Base-by-base conservation (phyloP, 495 filamentous ascomycete genomes). In the Ramalina peruviana region DNA sequence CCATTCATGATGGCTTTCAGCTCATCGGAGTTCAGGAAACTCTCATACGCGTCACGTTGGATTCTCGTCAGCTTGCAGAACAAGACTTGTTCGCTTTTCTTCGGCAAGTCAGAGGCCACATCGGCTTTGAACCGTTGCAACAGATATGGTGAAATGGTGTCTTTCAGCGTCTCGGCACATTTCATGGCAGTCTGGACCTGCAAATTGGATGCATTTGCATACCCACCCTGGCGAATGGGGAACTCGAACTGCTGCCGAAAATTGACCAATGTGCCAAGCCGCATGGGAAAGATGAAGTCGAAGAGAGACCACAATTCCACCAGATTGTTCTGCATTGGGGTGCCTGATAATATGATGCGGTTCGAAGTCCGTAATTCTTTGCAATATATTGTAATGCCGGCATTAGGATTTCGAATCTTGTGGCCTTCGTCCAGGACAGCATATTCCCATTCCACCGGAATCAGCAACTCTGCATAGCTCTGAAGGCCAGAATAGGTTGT, bases 291-390 rank as follows among this genome's bases (percentile, higher is more conserved):
- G 49, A 96, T 79, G 58, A 96, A 98, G 61, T 98, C 92, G 58
- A 97, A 95, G 7, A 98, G 67, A 0, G 88, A 94, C 92, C 92
- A 98, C 3, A 98, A 71, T 59, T 98, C 92, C n/a, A 83, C 76
- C 12, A 98, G 72, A 55, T 95, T 96, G 61, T 98, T 98, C 65
- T 98, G 92, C 73, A 98, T 94, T 1, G 92, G 92, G 1, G 92
- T 98, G 7, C 92, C 92, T 0, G 92, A 96, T 5, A 97, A 71
- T 51, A 98, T 97, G 45, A 97, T 71, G 23, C 92, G 81, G 60
- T 97, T 89, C 3, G 80, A 72, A 6, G 92, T 97, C 30, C 80
- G 73, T 13, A 98, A 71, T 58, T 93, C 85, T 61, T 97, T 97
- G 73, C 85, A 94, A 57, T 85, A 82, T 43, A 95, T 83, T 0